phyloP scores from a whole-genome alignment of 805 yeast genomes.

The Candida cerambycidarum region DNA sequence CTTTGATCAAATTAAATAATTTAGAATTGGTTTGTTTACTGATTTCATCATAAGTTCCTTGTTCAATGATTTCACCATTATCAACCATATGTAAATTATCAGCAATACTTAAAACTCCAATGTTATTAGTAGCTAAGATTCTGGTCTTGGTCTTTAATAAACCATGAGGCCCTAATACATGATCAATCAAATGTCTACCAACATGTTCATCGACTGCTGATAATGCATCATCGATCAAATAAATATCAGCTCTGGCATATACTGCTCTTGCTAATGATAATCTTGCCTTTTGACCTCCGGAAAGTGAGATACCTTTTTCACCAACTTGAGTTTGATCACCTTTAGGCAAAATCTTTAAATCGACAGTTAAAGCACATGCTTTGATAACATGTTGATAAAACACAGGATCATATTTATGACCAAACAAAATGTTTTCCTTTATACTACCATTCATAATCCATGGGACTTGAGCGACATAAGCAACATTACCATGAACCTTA shows the following conservation, averaged over 20 bases:
- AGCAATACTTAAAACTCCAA: conserved; percentile 78
- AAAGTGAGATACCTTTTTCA: conserved; percentile 92
- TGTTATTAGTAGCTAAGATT: conserved; percentile 82
- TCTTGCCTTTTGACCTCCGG: conserved; percentile 98
- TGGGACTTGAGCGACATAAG: conserved; percentile 90
- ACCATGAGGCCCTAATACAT: conserved; percentile 82
- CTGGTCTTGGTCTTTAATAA: conserved; percentile 71
- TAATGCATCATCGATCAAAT: conserved; percentile 85
- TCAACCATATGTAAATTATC: conserved; percentile 65
- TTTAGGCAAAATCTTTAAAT: conserved; percentile 75
- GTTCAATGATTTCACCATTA: conserved; percentile 67
- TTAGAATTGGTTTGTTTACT: conserved; percentile 46
- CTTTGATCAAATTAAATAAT: conserved; percentile 54
- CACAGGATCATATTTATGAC: conserved; percentile 75
- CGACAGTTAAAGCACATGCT: conserved; percentile 85
- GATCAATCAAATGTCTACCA: conserved; percentile 77
- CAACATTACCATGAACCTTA: conserved; percentile 70
- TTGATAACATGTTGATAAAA: conserved; percentile 78
- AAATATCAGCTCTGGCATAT: conserved; percentile 89
- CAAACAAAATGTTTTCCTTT: conserved; percentile 87
- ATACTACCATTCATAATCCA: conserved; percentile 98
- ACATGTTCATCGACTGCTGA: conserved; percentile 99
- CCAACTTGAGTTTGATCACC: conserved; percentile 95
- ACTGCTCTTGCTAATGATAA: conserved; percentile 94
- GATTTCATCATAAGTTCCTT: conserved; percentile 59